These are phyloP conservation scores for Gastrolobium bilobum DNA, from an alignment of 306 rosid genomes.

Conservation along the genomic window DNA sequence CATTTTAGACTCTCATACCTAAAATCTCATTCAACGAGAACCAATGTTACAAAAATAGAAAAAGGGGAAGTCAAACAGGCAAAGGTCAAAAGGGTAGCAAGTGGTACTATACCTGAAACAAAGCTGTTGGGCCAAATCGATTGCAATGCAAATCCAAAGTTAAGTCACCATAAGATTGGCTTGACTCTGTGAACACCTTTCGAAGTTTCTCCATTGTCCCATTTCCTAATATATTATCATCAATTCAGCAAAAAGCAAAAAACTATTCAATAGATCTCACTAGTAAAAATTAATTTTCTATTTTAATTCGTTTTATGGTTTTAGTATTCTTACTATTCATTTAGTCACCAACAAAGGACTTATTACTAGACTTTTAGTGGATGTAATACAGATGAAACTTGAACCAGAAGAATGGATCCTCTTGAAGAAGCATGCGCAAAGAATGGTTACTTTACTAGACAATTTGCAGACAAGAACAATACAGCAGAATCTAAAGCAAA, in stretches of 20 bases:
- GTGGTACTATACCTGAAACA: conserved; percentile 72
- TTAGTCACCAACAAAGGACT: conserved; percentile 33
- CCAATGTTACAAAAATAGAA: conserved; percentile 29
- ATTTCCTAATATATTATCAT: conserved; percentile 71
- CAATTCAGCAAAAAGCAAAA: conserved; percentile 42
- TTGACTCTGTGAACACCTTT: conserved; percentile 74
- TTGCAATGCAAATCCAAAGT: conserved; percentile 93
- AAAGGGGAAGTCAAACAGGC: conserved; percentile 9
- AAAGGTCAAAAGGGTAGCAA: conserved; percentile 43
- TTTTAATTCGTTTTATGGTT: not conserved
- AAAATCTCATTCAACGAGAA: conserved; percentile 34
- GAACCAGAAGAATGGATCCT: conserved; percentile 19
- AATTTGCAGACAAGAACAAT: conserved; percentile 17
- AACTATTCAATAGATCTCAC: conserved; percentile 38
- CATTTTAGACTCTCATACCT: conserved; percentile 33
- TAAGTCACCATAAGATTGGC: conserved; percentile 77
- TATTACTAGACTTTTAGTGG: not conserved
- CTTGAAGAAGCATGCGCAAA: conserved; percentile 36
- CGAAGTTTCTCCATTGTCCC: conserved; percentile 86
- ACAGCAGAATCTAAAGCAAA: conserved; percentile 28
- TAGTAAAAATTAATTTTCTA: not conserved
- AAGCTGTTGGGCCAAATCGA: conserved; percentile 82
- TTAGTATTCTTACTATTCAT: conserved; percentile 13
- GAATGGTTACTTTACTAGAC: conserved; percentile 12
- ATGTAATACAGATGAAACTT: conserved; percentile 33